Conservation (phyloP, 1,284 basidiomycete genomes). For the Garcileccinum viscosum region DNA sequence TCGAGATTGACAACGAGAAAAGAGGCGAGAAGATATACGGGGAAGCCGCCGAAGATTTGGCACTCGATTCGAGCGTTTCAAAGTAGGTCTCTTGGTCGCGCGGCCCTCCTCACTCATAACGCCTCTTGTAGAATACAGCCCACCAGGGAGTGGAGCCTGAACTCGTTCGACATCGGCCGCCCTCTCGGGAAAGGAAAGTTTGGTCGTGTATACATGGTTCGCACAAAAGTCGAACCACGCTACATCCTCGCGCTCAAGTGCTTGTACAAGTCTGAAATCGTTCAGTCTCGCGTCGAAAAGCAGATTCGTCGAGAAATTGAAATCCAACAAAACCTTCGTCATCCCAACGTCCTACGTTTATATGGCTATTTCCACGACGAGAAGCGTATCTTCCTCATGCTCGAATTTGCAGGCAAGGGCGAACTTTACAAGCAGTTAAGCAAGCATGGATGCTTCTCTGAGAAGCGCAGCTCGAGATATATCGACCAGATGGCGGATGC, state of each 20-base stretch:
- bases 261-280: conserved; percentile 95
- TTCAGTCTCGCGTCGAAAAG: conserved; percentile 87
- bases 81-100: conserved; percentile 50
- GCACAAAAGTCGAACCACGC: conserved; percentile 85
- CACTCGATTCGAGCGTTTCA: conserved; percentile 76
- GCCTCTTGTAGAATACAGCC: conserved; percentile 57
- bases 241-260: conserved; percentile 98
- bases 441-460: conserved; percentile 86
- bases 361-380: conserved; percentile 98
- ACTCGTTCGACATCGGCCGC: conserved; percentile 92
- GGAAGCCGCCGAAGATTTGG: conserved; percentile 77
- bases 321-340: conserved; percentile 96
- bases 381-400: conserved; percentile 97
- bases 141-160: conserved; percentile 84
- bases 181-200: conserved; percentile 99
- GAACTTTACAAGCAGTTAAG: conserved; percentile 96
- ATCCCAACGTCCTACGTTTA: conserved; percentile 92
- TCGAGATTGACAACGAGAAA: conserved; percentile 80
- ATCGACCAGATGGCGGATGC: conserved; percentile 99
- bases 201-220: conserved; percentile 97
- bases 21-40: conserved; percentile 67
- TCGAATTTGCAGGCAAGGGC: conserved; percentile 95
- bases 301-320: conserved; percentile 98
- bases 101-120: conserved; percentile 12
- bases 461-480: conserved; percentile 87